phyloP scores from a whole-genome alignment of 163 green algal species.

The Chlamydomonas reinhardtii region DNA sequence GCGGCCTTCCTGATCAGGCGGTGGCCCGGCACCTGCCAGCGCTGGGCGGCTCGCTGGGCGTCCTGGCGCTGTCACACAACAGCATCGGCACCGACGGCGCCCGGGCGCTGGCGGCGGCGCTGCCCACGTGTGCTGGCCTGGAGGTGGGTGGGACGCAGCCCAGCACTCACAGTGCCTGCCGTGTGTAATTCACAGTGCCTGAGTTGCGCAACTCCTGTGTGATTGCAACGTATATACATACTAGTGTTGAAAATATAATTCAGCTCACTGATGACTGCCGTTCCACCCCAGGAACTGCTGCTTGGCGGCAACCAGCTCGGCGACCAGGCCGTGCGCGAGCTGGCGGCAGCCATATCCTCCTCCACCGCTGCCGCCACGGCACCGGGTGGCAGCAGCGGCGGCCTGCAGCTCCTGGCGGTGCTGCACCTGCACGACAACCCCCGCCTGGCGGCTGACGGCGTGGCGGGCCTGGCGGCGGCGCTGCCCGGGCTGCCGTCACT shows the following conservation, averaged over 20 bases:
- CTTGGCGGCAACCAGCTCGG: slow-evolving; percentile 41
- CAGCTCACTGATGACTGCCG: too few species aligned
- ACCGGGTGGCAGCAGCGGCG: too few species aligned
- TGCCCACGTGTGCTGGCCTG: slow-evolving; percentile 7
- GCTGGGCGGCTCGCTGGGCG: slow-evolving; percentile 13
- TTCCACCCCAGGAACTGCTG: slow-evolving; percentile 48
- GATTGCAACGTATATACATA: too few species aligned
- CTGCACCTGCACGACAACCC: slow-evolving; percentile 43
- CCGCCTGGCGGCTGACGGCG: slow-evolving; percentile 15
- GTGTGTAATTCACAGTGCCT: too few species aligned
- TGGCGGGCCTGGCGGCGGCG: slow-evolving; percentile 19
- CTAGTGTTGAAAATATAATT: too few species aligned
- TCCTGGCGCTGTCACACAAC: slow-evolving; percentile 52
- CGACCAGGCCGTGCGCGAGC: slow-evolving; percentile 24
- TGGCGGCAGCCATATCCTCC: background rate
- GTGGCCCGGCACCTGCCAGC: background rate
- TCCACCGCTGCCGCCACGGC: too few species aligned
- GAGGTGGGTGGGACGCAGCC: slow-evolving; percentile 12
- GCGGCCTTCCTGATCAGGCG: too few species aligned
- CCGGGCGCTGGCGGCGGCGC: slow-evolving; percentile 40
- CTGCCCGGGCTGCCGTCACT: slow-evolving; percentile 1
- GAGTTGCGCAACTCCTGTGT: too few species aligned
- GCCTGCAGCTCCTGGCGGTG: background rate
- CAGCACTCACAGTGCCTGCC: too few species aligned
- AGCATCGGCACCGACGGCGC: slow-evolving; percentile 50